These are phyloP conservation scores for Crassisporium funariophilum DNA, from an alignment of 768 basidiomycete genomes.

Conservation along the genomic window DNA sequence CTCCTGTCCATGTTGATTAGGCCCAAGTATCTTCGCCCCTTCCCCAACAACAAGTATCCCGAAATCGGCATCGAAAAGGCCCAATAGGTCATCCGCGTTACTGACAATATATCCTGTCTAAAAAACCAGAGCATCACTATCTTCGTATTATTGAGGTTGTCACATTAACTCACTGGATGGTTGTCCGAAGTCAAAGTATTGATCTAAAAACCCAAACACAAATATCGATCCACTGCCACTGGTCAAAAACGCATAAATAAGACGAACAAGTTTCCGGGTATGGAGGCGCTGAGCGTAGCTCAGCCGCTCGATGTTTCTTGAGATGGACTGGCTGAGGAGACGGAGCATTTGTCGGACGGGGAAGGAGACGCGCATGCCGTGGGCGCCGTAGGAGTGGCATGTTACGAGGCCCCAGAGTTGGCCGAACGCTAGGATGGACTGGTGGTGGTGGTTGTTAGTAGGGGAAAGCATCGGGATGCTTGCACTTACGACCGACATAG, in stretches of 20 bases:
- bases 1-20: constrained; percentile 74
- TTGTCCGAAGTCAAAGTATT: constrained; percentile 67
- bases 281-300: constrained; percentile 76
- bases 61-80: constrained; percentile 77
- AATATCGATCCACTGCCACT: constrained; percentile 1
- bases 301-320: constrained; percentile 76
- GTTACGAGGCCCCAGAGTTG: constrained; percentile 80
- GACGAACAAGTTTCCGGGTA: constrained; percentile 71
- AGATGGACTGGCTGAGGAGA: constrained; percentile 77
- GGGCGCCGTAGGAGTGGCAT: constrained; percentile 74
- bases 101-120: constrained; percentile 77
- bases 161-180: constrained; percentile 56
- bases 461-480: neutral
- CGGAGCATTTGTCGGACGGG: constrained; percentile 82
- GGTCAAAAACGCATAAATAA: constrained; percentile 1
- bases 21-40: constrained; percentile 70
- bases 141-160: neutral
- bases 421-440: constrained; percentile 82
- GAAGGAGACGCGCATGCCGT: constrained; percentile 86
- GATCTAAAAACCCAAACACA: constrained; percentile 45
- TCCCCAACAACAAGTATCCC: constrained; percentile 74
- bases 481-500: constrained; percentile 76
- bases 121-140: neutral
- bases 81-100: constrained; percentile 76
- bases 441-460: neutral